Base-by-base conservation (phyloP, 169 alveolate species). In the Eimeria tenella region DNA sequence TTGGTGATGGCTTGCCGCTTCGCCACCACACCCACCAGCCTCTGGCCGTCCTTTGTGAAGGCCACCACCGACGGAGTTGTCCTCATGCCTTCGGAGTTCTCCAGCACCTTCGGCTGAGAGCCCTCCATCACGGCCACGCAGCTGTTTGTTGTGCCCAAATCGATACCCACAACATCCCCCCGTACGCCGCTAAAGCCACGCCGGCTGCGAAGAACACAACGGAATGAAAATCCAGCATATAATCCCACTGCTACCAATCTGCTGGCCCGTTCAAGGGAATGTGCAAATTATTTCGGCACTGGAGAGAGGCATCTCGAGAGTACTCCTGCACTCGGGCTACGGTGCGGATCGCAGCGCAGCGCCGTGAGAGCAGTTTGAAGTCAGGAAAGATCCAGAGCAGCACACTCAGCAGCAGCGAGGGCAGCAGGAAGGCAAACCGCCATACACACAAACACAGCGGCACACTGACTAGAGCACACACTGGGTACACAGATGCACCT, bases 41-140 rank as follows among this genome's bases (percentile, higher is more conserved):
- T 97, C 95, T 99, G 99, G 31, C 96, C 95, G 42, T 98, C 97
- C 93, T 99, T 99, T 49, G 99, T 98, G 96, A 99, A 99, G 87
- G 99, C 99, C n/a, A 99, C 99, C 90, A 98, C 98, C 1, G 99
- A 98, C 17, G 99, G 99, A 0, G 99, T 99, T 70, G 99, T 99
- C 86, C 99, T 97, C 96, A 98, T 98, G 49, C 99, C 99, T 94
- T 99, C 99, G 63, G 99, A 99, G 86, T 98, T 98, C 23, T 99
- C 99, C 93, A 99, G 98, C 71, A 99, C 99, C 95, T 98, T 99
- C 95, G 99, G 98, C 52, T 79, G 71, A 6, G 92, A 60, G 50
- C 99, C 99, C 84, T 98, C 98, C 99, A 99, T 98, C 56, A 99
- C 97, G 10, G 99, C 99, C 75, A 99, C 99, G 95, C 99, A 99